A percentile compares a stretch with the other conserved stretches of the same genome.
Conservation (phyloP, 495 filamentous ascomycete genomes). For the Penicillium cataractarum region DNA sequence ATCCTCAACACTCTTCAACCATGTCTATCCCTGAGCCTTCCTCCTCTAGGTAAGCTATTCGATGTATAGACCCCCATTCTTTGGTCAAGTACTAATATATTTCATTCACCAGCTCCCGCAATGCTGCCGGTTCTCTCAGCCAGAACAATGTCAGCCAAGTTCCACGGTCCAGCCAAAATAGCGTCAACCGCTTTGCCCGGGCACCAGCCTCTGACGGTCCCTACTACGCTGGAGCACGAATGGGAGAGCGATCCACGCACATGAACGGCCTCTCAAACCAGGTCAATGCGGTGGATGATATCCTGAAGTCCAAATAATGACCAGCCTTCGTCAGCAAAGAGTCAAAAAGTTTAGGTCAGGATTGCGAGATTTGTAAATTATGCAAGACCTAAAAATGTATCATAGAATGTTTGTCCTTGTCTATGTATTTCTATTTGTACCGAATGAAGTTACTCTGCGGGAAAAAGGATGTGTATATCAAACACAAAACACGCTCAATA, state of each 20-base stretch:
- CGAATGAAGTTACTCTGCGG: constrained; percentile 2
- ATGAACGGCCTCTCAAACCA: constrained; percentile 38
- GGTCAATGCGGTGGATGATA: constrained; percentile 39
- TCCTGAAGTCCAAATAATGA: constrained; percentile 30
- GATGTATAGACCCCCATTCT: too few species aligned
- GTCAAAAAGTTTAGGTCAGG: not conserved
- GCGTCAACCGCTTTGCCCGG: constrained; percentile 38
- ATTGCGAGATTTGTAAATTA: not conserved
- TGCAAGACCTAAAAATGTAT: constrained; percentile 17
- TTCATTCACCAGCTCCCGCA: constrained; percentile 11
- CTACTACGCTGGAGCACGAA: constrained; percentile 42
- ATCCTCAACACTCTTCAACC: not conserved
- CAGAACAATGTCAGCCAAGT: constrained; percentile 39
- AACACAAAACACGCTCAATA: not conserved
- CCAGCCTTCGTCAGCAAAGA: not conserved
- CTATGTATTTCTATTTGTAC: constrained; percentile 32
- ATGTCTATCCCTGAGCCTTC: constrained; percentile 28
- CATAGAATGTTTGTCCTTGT: constrained; percentile 25
- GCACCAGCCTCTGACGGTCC: constrained; percentile 41
- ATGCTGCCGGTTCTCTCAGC: constrained; percentile 26
- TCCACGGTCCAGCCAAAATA: constrained; percentile 29
- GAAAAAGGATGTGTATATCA: constrained; percentile 4
- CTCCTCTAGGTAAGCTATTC: constrained; percentile 20
- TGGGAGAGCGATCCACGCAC: constrained; percentile 40
- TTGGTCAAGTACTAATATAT: constrained; percentile 11